Evolutionary conservation across 257 asterid species (phyloP).

Genomic region (Henckelia pumila): DNA sequence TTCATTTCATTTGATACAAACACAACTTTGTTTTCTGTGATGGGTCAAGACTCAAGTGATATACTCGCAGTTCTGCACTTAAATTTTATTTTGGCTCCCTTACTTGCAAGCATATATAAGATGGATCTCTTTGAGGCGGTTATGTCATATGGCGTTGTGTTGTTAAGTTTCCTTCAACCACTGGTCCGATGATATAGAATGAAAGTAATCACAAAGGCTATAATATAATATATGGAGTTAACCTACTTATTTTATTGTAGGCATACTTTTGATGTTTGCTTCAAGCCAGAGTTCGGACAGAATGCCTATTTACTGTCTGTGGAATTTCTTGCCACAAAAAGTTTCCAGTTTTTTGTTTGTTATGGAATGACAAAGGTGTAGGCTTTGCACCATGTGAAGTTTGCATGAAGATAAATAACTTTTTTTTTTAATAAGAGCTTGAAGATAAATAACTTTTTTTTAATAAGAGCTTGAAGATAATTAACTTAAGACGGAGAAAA

Average conservation of each 20-base stretch:
- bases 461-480: not conserved
- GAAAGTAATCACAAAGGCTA: not conserved
- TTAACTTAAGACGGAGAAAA: not conserved
- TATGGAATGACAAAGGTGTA: not conserved
- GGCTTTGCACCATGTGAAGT: not conserved
- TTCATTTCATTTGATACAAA: slow-evolving; percentile 12
- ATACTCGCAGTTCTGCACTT: not conserved
- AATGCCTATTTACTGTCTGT: not conserved
- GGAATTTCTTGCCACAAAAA: not conserved
- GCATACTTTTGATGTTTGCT: not conserved
- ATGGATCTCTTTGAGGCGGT: not conserved
- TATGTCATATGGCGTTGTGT: not conserved
- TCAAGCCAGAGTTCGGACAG: not conserved
- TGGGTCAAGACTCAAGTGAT: too few species aligned
- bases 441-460: not conserved
- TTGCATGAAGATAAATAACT: not conserved
- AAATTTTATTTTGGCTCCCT: not conserved
- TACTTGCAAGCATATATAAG: not conserved
- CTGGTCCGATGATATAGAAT: slow-evolving; percentile 1
- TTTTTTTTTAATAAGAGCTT: too few species aligned
- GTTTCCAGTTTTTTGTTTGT: not conserved
- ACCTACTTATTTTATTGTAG: not conserved
- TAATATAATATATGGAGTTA: not conserved
- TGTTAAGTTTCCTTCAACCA: slow-evolving; percentile 2
- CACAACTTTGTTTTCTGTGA: too few species aligned